These are phyloP conservation scores for Rauvolfia tetraphylla DNA, from an alignment of 257 asterid genomes.

Conservation along the genomic window DNA sequence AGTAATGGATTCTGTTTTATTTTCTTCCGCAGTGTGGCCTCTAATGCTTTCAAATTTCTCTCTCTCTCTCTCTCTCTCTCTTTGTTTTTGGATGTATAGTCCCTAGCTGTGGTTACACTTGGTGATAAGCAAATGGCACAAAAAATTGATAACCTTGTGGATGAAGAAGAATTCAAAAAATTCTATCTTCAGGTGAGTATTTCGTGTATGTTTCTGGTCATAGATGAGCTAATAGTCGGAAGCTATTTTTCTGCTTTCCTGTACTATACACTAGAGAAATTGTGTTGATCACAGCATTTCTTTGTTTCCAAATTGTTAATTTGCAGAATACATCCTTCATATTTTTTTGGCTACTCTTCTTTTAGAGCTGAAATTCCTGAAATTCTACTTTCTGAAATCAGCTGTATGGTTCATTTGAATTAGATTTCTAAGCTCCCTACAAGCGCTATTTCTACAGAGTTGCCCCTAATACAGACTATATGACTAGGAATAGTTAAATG, in stretches of 20 bases:
- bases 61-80: neutral
- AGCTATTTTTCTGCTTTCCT: neutral
- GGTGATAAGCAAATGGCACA: constrained; percentile 98
- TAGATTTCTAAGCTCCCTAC: neutral
- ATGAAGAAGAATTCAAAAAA: constrained; percentile 93
- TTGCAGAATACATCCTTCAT: neutral
- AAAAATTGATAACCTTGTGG: constrained; percentile 84
- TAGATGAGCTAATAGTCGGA: constrained; percentile 4
- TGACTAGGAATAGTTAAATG: neutral
- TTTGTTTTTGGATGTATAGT: constrained; percentile 36
- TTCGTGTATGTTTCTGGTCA: constrained; percentile 11
- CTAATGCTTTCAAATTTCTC: neutral
- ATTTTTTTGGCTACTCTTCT: neutral
- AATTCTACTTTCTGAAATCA: neutral
- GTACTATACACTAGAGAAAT: neutral
- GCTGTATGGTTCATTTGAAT: neutral
- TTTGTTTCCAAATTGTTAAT: neutral
- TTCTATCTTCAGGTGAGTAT: constrained; percentile 90
- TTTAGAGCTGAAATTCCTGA: neutral
- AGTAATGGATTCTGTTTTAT: neutral
- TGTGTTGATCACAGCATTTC: neutral
- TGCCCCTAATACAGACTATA: neutral
- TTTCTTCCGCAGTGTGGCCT: neutral
- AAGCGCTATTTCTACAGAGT: neutral
- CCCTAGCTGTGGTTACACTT: constrained; percentile 93